phyloP scores from a whole-genome alignment of 2,329 filamentous ascomycete species.

The Fusarium chlamydosporum region DNA sequence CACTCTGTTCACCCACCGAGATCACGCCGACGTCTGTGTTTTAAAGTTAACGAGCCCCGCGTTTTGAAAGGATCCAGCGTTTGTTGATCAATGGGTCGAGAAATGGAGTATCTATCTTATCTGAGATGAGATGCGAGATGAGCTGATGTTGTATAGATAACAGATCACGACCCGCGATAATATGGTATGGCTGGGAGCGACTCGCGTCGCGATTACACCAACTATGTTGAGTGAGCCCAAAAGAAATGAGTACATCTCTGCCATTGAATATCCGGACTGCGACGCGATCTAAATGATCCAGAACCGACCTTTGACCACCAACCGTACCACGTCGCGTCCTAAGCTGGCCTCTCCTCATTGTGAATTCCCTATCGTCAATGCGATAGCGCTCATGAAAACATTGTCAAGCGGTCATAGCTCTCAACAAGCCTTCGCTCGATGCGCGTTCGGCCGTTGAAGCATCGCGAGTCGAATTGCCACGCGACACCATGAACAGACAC shows the following conservation, averaged over 20 bases:
- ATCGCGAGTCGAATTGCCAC: not conserved
- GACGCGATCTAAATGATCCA: not conserved
- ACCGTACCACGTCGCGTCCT: no score
- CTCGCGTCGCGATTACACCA: not conserved
- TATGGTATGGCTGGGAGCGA: not conserved
- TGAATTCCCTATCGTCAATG: not conserved
- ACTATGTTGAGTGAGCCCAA: not conserved
- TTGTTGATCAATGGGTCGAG: not conserved
- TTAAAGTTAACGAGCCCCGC: slow-evolving; percentile 12
- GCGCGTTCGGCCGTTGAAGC: not conserved
- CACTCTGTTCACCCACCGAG: slow-evolving; percentile 4
- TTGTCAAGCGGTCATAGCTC: not conserved
- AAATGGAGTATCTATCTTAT: not conserved
- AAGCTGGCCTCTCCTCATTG: not conserved
- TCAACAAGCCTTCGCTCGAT: not conserved
- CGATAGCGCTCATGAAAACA: not conserved
- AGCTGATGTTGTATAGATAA: not conserved
- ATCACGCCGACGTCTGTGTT: slow-evolving; percentile 12
- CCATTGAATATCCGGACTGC: not conserved
- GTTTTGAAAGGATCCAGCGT: not conserved
- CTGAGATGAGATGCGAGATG: not conserved
- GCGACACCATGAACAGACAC: not conserved
- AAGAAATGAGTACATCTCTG: not conserved
- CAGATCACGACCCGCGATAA: not conserved
- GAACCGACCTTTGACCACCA: not conserved